phyloP scores from a whole-genome alignment of 2,329 filamentous ascomycete genomes.

The Epichloe uncinata region DNA sequence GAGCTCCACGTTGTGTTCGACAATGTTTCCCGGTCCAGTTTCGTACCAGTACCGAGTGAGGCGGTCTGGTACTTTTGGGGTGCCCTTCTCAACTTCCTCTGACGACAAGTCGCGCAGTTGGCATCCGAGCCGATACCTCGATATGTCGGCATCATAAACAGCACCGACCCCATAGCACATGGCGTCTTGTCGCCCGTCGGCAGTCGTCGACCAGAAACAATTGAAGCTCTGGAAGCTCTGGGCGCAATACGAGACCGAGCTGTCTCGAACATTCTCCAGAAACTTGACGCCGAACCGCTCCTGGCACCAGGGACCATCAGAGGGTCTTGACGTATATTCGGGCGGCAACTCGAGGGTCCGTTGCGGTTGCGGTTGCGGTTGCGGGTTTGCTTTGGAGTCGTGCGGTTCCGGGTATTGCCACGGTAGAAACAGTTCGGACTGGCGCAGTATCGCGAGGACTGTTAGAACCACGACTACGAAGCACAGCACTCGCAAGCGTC shows the following conservation, averaged over 20 bases:
- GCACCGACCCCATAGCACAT: constrained; percentile 4
- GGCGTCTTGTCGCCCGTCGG: neutral
- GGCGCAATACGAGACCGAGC: constrained; percentile 12
- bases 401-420: neutral
- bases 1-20: constrained; percentile 10
- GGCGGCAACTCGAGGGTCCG: too few relatives aligned
- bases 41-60: constrained; percentile 18
- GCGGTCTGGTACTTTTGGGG: neutral
- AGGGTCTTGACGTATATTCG: too few relatives aligned
- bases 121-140: constrained; percentile 2
- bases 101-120: neutral
- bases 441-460: neutral
- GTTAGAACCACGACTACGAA: neutral
- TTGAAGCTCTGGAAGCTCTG: constrained; percentile 11
- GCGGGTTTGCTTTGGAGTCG: constrained; percentile 2
- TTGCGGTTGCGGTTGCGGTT: too few relatives aligned
- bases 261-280: too few relatives aligned
- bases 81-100: neutral
- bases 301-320: too few relatives aligned
- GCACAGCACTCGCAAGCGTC: neutral
- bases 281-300: too few relatives aligned
- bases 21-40: constrained; percentile 15
- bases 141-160: neutral
- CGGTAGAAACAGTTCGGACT: neutral
- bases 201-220: constrained; percentile 5